These are phyloP conservation scores for Trebouxiophyceae sp. DNA, from an alignment of 163 green algal genomes.

Conservation along the genomic window DNA sequence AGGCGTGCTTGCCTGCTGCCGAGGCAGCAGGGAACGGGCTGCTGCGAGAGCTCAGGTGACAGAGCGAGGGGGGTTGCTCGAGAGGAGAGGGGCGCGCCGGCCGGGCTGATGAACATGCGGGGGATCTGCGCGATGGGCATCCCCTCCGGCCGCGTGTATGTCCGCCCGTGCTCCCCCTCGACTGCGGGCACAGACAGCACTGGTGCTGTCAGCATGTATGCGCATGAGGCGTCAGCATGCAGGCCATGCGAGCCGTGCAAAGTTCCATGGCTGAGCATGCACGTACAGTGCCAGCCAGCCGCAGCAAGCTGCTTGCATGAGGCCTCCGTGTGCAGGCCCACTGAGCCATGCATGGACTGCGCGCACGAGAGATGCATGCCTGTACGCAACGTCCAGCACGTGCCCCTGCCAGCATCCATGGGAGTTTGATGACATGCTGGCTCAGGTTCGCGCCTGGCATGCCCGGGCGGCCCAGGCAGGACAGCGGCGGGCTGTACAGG, in stretches of 20 bases:
- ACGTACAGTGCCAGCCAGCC: background rate
- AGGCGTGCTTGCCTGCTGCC: no score
- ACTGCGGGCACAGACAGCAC: background rate
- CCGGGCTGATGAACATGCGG: constrained; percentile 4
- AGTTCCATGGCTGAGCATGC: no score
- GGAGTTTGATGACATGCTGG: constrained; percentile 1
- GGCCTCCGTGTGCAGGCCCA: no score
- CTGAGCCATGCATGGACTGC: no score
- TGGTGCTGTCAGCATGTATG: background rate
- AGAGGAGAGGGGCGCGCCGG: background rate
- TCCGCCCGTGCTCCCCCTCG: background rate
- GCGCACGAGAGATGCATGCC: no score
- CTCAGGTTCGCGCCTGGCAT: background rate
- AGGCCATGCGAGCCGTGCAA: no score
- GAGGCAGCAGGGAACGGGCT: no score
- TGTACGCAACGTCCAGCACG: constrained; percentile 1
- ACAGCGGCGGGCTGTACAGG: constrained; percentile 1
- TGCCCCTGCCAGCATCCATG: constrained; percentile 2
- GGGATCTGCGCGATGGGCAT: background rate
- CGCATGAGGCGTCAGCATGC: background rate
- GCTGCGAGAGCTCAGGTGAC: no score
- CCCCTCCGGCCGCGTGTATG: no score
- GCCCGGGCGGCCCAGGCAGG: background rate
- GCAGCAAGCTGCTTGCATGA: background rate
- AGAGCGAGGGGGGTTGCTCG: background rate